Evolutionary conservation across 345 rosid genomes (phyloP), one percentile per base, ranked within the genome.

Genomic region (Citrus maxima): DNA sequence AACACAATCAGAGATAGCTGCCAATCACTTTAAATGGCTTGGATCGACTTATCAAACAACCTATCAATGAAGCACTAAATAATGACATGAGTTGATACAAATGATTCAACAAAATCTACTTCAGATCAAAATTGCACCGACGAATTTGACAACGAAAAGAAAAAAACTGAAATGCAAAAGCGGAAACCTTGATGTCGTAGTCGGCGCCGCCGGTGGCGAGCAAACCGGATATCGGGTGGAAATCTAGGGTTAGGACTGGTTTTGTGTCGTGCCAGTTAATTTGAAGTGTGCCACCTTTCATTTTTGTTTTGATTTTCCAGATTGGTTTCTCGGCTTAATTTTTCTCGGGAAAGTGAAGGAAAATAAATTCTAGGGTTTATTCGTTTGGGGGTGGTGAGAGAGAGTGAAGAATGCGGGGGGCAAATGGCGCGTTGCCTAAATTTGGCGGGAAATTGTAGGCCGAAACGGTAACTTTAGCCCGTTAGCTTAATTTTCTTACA

Each of bases 191-290:
- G 88, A 95, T 88, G 72, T 95, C 99, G 82, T 74, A 91, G 85
- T 95, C 99, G 82, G 99, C 97, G 76, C 99, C 99, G 83, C 95
- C 98, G 81, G 97, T 92, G 86, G 99, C 99, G 63, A 95, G 99
- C 77, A 90, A 84, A 54, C 96, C 93, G 73, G 97, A 90, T 70
- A 84, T 73, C 2, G 96, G 94, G 62, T 93, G 97, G 80, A 92
- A 93, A 73, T 95, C 99, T 72, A 95, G 93, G 92, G 98, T 86
- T 68, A 93, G 79, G 8, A 95, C 97, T 0, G 98, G 97, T 61
- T 92, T 95, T 5, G 85, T 90, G 56, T 89, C 97, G 84, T 95
- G 98, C 99, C 99, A 95, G 38, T 88, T 91, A 10, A 95, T 95
- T 88, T 95, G 99, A 60, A 95, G 84, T 4, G 98, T 94, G n/a